A percentile compares a stretch with the other conserved stretches of the same genome.
These are phyloP conservation scores for Neolentinus lepideus DNA, from an alignment of 1,284 basidiomycete species.

Conservation along the genomic window DNA sequence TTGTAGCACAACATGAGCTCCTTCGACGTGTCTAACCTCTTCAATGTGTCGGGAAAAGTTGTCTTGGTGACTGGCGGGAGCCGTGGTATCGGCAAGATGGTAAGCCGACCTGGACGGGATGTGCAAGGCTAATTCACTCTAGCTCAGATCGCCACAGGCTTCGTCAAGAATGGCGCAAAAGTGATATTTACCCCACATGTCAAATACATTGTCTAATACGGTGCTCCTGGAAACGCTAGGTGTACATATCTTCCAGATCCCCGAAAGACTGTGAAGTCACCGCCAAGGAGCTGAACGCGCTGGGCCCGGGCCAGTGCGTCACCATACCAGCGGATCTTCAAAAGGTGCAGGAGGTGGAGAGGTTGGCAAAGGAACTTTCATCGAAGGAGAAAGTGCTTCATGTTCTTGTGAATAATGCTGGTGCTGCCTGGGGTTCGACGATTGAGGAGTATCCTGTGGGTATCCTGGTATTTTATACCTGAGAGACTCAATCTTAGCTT, in stretches of 20 bases:
- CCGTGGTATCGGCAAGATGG: constrained; percentile 66
- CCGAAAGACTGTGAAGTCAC: constrained; percentile 49
- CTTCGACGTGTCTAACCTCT: constrained; percentile 37
- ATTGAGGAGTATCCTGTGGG: constrained; percentile 50
- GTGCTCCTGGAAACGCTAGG: constrained; percentile 25
- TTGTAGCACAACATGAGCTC: constrained; percentile 28
- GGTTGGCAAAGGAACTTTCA: constrained; percentile 43
- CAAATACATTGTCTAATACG: too few relatives aligned
- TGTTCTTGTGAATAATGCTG: constrained; percentile 66
- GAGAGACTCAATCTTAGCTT: too few relatives aligned
- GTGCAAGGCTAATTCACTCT: not conserved
- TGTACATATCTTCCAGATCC: constrained; percentile 65
- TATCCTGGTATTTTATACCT: too few relatives aligned
- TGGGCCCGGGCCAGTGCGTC: constrained; percentile 51
- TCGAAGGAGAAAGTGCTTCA: constrained; percentile 47
- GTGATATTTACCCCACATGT: constrained; percentile 22
- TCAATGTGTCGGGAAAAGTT: constrained; percentile 53
- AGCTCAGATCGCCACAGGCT: constrained; percentile 57
- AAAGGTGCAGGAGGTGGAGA: constrained; percentile 48
- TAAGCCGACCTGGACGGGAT: constrained; percentile 20
- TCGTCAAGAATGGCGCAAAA: constrained; percentile 59
- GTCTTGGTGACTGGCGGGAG: constrained; percentile 70
- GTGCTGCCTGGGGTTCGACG: constrained; percentile 54
- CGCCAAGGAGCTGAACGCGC: constrained; percentile 44
- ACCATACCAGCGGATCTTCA: constrained; percentile 57